Evolutionary conservation across 768 basidiomycete genomes (phyloP).

Genomic region (Boletus pseudo-olivaceus): DNA sequence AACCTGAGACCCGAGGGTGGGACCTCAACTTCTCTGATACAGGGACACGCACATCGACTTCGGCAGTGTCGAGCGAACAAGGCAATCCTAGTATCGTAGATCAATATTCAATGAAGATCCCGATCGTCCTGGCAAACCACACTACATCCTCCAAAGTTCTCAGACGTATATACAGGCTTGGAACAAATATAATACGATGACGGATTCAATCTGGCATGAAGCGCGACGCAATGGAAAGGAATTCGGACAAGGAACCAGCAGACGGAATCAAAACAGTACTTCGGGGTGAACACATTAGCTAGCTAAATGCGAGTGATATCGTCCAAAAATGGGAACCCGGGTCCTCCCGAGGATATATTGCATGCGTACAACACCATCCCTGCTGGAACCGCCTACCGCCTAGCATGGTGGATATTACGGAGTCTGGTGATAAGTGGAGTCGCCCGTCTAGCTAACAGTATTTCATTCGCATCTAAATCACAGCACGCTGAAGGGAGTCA

Average conservation of each 20-base stretch:
- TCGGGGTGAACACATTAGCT: not conserved
- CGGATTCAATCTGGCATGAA: not conserved
- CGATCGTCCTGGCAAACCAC: not conserved
- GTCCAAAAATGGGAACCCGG: not conserved
- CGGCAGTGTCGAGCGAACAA: not conserved
- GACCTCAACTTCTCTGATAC: not conserved
- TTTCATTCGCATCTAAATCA: slow-evolving; percentile 9
- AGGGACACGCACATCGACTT: not conserved
- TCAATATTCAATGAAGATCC: not conserved
- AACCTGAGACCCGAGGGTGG: not conserved
- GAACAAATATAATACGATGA: not conserved
- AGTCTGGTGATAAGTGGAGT: not conserved
- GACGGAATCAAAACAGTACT: not conserved
- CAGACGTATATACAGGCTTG: not conserved
- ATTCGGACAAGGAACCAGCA: not conserved
- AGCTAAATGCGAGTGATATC: slow-evolving; percentile 14
- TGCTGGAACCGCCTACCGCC: not conserved
- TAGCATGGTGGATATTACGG: not conserved
- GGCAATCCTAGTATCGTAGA: not conserved
- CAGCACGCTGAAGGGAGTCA: not conserved
- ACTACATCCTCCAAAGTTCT: not conserved
- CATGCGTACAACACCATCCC: not conserved
- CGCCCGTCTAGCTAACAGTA: not conserved
- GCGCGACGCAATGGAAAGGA: not conserved
- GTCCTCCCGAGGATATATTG: slow-evolving; percentile 5